Evolutionary conservation across 2,329 filamentous ascomycete genomes (phyloP).

Genomic region (Chrysoporthe cubensis): DNA sequence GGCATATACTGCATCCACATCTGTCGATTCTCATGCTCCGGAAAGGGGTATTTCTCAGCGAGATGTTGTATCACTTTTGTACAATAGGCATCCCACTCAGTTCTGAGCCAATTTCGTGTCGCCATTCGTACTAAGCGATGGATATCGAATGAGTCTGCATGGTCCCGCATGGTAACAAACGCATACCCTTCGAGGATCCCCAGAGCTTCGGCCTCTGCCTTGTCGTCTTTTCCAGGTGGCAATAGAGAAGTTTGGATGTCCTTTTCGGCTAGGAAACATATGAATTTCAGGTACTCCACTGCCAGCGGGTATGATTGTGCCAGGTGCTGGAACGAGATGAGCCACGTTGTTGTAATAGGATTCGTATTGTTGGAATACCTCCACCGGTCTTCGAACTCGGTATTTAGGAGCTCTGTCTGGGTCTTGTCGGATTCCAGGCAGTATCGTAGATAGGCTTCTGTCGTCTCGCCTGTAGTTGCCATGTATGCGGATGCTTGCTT

Average conservation of each 20-base stretch:
- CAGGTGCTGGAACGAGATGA: slow-evolving; percentile 41
- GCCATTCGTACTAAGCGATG: neutral
- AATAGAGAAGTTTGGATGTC: slow-evolving; percentile 38
- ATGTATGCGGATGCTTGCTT: slow-evolving; percentile 43
- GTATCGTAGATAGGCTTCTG: slow-evolving; percentile 34
- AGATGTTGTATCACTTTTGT: neutral
- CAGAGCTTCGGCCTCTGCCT: neutral
- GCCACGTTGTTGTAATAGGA: slow-evolving; percentile 39
- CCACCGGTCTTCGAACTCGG: slow-evolving; percentile 37
- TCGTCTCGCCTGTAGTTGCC: slow-evolving; percentile 33
- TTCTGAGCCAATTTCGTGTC: neutral
- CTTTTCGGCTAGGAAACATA: slow-evolving; percentile 37
- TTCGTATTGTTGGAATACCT: slow-evolving; percentile 36
- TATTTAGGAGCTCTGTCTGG: slow-evolving; percentile 35
- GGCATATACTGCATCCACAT: neutral
- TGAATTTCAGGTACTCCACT: slow-evolving; percentile 36
- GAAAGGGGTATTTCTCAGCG: neutral
- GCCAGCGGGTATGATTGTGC: slow-evolving; percentile 33
- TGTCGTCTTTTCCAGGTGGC: neutral
- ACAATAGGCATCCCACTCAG: neutral
- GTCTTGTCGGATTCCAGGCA: slow-evolving; percentile 32
- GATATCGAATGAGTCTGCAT: neutral
- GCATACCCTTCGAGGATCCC: neutral
- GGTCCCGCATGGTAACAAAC: neutral
- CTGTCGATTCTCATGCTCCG: neutral